phyloP scores from a whole-genome alignment of 768 basidiomycete genomes.

The Agrocybe chaxingu region DNA sequence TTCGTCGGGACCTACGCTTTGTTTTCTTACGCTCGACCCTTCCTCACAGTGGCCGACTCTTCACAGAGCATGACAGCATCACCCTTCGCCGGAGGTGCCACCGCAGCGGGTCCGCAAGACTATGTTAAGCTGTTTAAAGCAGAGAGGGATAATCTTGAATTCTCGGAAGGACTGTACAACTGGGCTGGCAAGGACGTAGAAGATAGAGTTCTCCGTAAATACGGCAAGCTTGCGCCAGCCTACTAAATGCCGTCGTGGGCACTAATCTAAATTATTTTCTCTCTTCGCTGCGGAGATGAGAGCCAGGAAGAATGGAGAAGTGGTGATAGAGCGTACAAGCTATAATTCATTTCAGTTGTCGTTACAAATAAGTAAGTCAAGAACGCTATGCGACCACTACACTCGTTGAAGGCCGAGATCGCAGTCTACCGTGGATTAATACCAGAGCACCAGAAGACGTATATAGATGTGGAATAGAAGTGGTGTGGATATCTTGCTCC shows the following conservation, averaged over 20 bases:
- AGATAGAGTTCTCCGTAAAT: conserved; percentile 70
- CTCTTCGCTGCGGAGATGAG: conserved; percentile 1
- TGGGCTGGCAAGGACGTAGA: conserved; percentile 87
- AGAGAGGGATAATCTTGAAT: conserved; percentile 90
- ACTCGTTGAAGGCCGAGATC: background rate
- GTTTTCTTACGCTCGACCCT: conserved; percentile 1
- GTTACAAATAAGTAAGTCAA: conserved; percentile 8
- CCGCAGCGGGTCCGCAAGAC: conserved; percentile 60
- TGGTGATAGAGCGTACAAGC: conserved; percentile 17
- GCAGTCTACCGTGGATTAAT: background rate
- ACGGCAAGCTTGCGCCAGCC: conserved; percentile 53
- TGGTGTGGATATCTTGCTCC: background rate
- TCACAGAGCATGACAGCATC: conserved; percentile 70
- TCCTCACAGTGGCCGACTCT: conserved; percentile 66
- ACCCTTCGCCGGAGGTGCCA: conserved; percentile 56
- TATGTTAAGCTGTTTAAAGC: conserved; percentile 86
- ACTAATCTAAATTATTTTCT: conserved; percentile 15
- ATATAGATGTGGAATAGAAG: background rate
- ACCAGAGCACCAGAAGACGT: conserved; percentile 3
- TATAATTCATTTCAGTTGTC: conserved; percentile 22
- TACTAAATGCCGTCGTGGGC: conserved; percentile 15
- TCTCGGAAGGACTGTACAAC: conserved; percentile 80
- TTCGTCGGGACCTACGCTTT: conserved; percentile 1
- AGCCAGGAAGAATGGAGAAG: background rate
- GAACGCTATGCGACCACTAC: background rate